Conservation (phyloP, 768 basidiomycete genomes). For the Panaeolus cyanescens region DNA sequence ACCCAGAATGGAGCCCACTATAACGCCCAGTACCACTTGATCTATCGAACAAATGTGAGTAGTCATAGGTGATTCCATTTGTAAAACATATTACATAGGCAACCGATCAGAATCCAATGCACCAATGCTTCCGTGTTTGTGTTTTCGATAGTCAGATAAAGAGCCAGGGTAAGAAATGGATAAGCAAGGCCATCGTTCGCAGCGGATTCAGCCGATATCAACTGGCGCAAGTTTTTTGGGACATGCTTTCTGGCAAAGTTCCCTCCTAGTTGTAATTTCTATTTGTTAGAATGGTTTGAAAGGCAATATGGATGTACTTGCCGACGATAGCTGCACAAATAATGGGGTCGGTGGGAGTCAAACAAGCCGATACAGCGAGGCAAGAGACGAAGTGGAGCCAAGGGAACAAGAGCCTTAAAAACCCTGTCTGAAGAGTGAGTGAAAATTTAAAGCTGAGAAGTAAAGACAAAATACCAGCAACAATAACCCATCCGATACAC, state of each 20-base stretch:
- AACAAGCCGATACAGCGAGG: conserved; percentile 84
- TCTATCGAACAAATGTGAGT: conserved; percentile 42
- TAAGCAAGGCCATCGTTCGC: conserved; percentile 97
- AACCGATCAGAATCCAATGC: conserved; percentile 87
- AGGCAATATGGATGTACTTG: conserved; percentile 26
- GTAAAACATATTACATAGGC: conserved; percentile 59
- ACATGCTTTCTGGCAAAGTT: conserved; percentile 72
- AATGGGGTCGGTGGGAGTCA: conserved; percentile 95
- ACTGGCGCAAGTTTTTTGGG: conserved; percentile 71
- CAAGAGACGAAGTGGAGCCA: conserved; percentile 69
- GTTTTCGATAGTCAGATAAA: conserved; percentile 81
- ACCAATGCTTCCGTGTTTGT: conserved; percentile 64
- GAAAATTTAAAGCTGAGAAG: not conserved
- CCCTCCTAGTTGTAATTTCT: conserved; percentile 47
- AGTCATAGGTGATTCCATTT: not conserved
- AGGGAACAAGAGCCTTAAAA: conserved; percentile 75
- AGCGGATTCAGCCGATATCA: conserved; percentile 88
- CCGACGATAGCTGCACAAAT: conserved; percentile 84
- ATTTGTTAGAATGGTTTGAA: not conserved
- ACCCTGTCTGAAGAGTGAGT: conserved; percentile 32
- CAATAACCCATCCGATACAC: conserved; percentile 83
- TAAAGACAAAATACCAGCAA: conserved; percentile 50
- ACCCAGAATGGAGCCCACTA: conserved; percentile 62
- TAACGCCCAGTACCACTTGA: conserved; percentile 75
- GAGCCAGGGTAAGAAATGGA: conserved; percentile 84